Base-by-base conservation (phyloP, 2,329 filamentous ascomycete genomes). In the Monosporascus sp. region DNA sequence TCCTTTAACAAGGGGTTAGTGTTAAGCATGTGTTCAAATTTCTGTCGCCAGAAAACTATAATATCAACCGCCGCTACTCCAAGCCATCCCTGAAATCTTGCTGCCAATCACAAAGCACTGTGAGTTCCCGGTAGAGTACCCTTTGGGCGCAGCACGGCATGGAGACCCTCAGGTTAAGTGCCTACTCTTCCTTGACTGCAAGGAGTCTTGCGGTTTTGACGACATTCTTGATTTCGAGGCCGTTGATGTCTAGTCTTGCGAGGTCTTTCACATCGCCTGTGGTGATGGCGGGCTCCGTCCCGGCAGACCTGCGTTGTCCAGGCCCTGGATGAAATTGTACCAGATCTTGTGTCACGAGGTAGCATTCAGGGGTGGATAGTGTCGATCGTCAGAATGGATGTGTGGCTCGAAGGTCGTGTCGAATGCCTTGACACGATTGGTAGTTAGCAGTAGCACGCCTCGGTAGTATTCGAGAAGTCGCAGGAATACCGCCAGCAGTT, bases 401-500 rank as follows among this genome's bases (percentile, higher is more conserved):
- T 53, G 52, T 3, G 57, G 57, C 14, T 49, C 50, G 57, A 59
- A 59, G 9, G 53, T 55, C 24, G 57, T 49, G 20, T 57, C 57
- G 19, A 57, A 56, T 1, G 52, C 53, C 20, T 55, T 51, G 14
- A 59, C 52, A 7, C 53, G 49, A 38, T 56, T 59, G 5, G 20
- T 49, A 7, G 55, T 57, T 3, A 57, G 51, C 5, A 59, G 55
- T 16, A 59, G 44, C 8, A 57, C 48, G 3, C 57, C 53, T 7
- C 54, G 47, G 41, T 56, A 57, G 19, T 56, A 54, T 14, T 59
- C 55, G 2, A 59, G 48, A 1, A 40, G 8, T 8, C 57, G 52
- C 3, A 59, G 26, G n/a, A 59, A 55, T 2, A 52, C 53, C 0
- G 61, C 62, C 2, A 61, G 61, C 0, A 63, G 51, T 0, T 57